Evolutionary conservation across 805 yeast species (phyloP), one percentile per base, ranked within the genome.

Genomic region (Wickerhamomyces rabaulensis): DNA sequence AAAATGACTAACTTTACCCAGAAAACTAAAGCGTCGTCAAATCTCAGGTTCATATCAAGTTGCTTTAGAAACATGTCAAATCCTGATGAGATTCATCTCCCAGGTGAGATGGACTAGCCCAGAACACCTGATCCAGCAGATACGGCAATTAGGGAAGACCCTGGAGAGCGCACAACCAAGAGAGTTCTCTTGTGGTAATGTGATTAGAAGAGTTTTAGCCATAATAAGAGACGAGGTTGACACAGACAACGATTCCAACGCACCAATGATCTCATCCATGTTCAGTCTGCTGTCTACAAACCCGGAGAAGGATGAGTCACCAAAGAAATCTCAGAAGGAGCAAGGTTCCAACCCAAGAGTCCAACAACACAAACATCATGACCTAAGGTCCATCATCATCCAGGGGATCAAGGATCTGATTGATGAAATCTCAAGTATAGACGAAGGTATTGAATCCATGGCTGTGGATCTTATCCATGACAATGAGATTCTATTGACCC

Each of bases 391-490:
- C 13, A 80, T 87, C 27, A 83, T 89, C 26, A 90, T 91, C 49
- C 96, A 92, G 65, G 96, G 95, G 6, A 91, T 94, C 51, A 83
- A 90, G 61, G 97, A 89, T 56, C 74, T 94, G 48, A 81, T 91
- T 46, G 98, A 94, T 65, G 99, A 94, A 66, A 86, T 94, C 45
- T 77, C 85, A 21, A 86, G 86, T 56, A 86, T 87, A 40, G 91
- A 89, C 60, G 98, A 92, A 57, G 92, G 92, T 47, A 83, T 94
- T 37, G 96, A 90, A 65, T 79, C 83, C 49, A 87, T 90, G 82
- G 85, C 96, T 16, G 85, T 84, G 33, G 99, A 94, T 61, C 75
- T 94, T 70, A 89, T 94, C 61, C 98, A 92, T 66, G 97, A 94
- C 58, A 86, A 90, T 61, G 94, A 87, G 64, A 77, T 87, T 20